A percentile compares a stretch with the other conserved stretches of the same genome.
phyloP scores from a whole-genome alignment of 164 flowering plant genomes.

The Aristolochia contorta region DNA sequence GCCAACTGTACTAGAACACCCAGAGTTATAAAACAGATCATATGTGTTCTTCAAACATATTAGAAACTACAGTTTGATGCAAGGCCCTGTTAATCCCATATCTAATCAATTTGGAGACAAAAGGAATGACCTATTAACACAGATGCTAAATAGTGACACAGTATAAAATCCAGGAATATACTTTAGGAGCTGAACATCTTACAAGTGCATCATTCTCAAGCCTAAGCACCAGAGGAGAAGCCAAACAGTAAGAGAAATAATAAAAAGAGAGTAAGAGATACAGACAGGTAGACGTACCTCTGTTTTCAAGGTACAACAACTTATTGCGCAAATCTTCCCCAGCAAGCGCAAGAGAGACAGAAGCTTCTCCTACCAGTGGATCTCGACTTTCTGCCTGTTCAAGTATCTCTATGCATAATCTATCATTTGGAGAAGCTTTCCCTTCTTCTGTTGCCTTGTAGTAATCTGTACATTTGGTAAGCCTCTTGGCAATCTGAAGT shows the following conservation, averaged over 20 bases:
- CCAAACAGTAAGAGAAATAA: slow-evolving; percentile 36
- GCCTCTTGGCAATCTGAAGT: slow-evolving; percentile 75
- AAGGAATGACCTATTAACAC: too few species aligned
- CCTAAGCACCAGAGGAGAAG: too few species aligned
- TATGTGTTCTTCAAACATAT: too few species aligned
- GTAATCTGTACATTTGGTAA: slow-evolving; percentile 53
- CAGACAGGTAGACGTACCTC: slow-evolving; percentile 43
- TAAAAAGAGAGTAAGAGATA: neutral
- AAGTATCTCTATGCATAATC: slow-evolving; percentile 77
- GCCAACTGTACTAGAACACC: slow-evolving; percentile 35
- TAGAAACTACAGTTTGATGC: too few species aligned
- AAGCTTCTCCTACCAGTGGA: slow-evolving; percentile 77
- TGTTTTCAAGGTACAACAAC: slow-evolving; percentile 76
- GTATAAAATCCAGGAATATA: too few species aligned
- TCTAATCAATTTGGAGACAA: too few species aligned
- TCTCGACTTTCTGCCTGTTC: slow-evolving; percentile 92
- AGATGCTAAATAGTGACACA: too few species aligned
- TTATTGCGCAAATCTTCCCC: slow-evolving; percentile 73
- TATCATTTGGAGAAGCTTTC: slow-evolving; percentile 58
- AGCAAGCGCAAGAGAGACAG: slow-evolving; percentile 70
- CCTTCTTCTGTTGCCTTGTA: slow-evolving; percentile 46
- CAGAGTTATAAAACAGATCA: neutral
- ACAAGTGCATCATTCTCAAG: too few species aligned
- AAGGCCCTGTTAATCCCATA: too few species aligned
- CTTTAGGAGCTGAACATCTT: too few species aligned